phyloP scores from a whole-genome alignment of 2,329 filamentous ascomycete species.

The Podosphaera leucotricha region DNA sequence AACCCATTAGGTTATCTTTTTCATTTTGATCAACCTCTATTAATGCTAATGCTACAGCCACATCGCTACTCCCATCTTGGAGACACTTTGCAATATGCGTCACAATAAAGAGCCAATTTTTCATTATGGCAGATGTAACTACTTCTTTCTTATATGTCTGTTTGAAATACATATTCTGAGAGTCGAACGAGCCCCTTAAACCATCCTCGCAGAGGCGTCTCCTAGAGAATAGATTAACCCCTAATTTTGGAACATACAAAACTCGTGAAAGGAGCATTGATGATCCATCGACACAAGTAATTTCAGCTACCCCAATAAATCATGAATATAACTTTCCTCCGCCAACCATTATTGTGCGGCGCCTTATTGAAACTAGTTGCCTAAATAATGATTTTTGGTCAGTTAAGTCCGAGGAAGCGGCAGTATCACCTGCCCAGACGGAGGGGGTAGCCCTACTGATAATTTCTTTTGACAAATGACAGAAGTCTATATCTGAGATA shows the following conservation, averaged over 20 bases:
- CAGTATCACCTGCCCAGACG: not conserved
- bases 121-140: not conserved
- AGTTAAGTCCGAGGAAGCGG: not conserved
- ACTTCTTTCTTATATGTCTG: not conserved
- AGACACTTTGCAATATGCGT: not conserved
- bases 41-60: not conserved
- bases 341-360: not conserved
- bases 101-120: not conserved
- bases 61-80: not conserved
- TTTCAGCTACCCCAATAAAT: not conserved
- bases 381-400: not conserved
- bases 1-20: no score
- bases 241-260: not conserved
- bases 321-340: not conserved
- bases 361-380: not conserved
- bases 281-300: not conserved
- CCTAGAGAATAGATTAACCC: not conserved
- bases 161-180: not conserved
- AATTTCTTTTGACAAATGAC: not conserved
- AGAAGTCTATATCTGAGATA: not conserved
- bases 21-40: not conserved
- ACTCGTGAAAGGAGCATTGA: not conserved
- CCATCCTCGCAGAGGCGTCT: not conserved
- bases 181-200: not conserved
- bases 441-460: not conserved